A percentile compares a stretch with the other conserved stretches of the same genome.
Conservation (phyloP, 1,284 basidiomycete genomes). For the Ganoderma resinaceum region DNA sequence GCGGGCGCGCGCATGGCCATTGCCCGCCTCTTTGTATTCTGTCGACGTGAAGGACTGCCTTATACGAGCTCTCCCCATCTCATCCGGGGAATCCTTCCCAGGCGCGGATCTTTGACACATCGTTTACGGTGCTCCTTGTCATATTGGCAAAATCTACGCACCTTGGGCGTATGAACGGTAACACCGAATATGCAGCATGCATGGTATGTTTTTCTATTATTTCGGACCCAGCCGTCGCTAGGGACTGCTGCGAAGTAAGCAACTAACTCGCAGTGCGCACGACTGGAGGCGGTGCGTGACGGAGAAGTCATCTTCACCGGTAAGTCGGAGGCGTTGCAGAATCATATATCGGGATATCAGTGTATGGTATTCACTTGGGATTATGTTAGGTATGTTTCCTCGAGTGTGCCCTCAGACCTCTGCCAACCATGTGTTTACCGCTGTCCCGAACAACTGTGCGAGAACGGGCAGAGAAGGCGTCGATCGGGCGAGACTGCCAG, state of each 20-base stretch:
- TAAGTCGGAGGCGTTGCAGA: not conserved
- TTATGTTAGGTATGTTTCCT: not conserved
- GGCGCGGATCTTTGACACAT: not conserved
- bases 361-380: not conserved
- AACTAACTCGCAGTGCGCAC: not conserved
- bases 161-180: not conserved
- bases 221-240: not conserved
- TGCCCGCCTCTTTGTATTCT: slow-evolving; percentile 1
- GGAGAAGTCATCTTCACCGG: not conserved
- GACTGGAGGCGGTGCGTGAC: not conserved
- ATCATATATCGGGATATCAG: not conserved
- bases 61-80: not conserved
- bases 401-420: not conserved
- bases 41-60: not conserved
- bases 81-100: not conserved
- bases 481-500: slow-evolving; percentile 1
- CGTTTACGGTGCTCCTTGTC: not conserved
- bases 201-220: not conserved
- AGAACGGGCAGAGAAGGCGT: not conserved
- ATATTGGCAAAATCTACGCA: not conserved
- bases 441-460: not conserved
- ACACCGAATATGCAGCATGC: too few relatives aligned
- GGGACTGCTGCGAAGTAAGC: not conserved
- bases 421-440: not conserved
- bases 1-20: not conserved